Evolutionary conservation across 2,329 filamentous ascomycete genomes (phyloP).

Genomic region (Cladobotryum mycophilum): DNA sequence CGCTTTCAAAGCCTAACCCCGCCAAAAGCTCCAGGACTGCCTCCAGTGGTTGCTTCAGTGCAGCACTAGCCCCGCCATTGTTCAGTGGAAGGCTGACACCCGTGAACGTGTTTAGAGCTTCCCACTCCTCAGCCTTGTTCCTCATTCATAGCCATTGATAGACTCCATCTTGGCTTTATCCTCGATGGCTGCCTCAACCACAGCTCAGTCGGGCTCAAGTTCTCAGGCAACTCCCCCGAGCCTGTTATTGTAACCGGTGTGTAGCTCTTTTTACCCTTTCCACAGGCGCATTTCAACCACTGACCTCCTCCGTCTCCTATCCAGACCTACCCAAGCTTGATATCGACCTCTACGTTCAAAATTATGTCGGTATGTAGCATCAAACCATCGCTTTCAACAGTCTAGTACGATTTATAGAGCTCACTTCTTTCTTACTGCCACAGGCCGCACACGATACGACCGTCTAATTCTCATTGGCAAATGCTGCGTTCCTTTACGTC

Average conservation of each 20-base stretch:
- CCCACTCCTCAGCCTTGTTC: conserved; percentile 8
- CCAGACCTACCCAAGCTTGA: conserved; percentile 81
- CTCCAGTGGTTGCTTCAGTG: background rate
- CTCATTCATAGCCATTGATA: background rate
- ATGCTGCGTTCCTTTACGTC: conserved; percentile 65
- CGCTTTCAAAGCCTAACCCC: background rate
- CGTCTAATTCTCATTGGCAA: conserved; percentile 77
- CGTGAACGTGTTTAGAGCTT: conserved; percentile 3
- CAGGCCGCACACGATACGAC: conserved; percentile 74
- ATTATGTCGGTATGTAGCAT: conserved; percentile 65
- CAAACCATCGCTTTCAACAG: background rate
- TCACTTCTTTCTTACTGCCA: background rate
- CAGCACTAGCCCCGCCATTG: conserved; percentile 5
- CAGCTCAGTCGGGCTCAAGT: conserved; percentile 6
- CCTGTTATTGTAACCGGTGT: conserved; percentile 39
- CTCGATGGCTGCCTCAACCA: conserved; percentile 4
- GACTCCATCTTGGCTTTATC: background rate
- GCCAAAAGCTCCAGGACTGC: background rate
- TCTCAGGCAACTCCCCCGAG: conserved; percentile 4
- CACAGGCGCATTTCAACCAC: background rate
- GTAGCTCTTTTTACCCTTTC: background rate
- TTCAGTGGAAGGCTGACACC: conserved; percentile 9
- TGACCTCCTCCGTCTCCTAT: conserved; percentile 3
- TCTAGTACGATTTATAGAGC: background rate
- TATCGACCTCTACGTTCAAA: conserved; percentile 81